A percentile compares a stretch with the other conserved stretches of the same genome.
These are phyloP conservation scores for Xylaria bambusicola DNA, from an alignment of 495 filamentous ascomycete species.

Conservation along the genomic window DNA sequence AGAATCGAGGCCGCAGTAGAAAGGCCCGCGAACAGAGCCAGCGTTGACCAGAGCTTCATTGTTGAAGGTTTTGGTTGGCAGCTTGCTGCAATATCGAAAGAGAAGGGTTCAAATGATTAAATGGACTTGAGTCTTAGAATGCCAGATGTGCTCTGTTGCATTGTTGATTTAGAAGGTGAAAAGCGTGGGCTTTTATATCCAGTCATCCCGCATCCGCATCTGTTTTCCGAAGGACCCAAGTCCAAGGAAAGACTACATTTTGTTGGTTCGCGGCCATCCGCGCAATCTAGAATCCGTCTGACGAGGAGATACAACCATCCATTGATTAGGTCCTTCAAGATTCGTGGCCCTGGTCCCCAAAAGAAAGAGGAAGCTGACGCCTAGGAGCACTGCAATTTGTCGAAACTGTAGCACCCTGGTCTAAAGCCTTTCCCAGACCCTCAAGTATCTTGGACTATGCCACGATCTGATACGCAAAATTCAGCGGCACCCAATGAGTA, in stretches of 20 bases:
- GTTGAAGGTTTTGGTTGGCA: too few relatives aligned
- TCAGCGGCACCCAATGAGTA: slow-evolving; percentile 23
- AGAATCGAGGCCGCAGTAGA: slow-evolving; percentile 27
- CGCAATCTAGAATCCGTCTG: slow-evolving; percentile 28
- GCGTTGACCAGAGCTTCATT: slow-evolving; percentile 39
- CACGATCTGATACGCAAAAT: not conserved
- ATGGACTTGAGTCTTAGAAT: slow-evolving; percentile 4
- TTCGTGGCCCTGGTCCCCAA: slow-evolving; percentile 2
- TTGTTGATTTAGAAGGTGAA: not conserved
- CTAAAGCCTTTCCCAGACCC: slow-evolving; percentile 17
- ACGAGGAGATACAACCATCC: slow-evolving; percentile 26
- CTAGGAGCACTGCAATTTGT: slow-evolving; percentile 19
- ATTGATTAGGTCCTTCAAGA: not conserved
- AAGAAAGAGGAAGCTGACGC: slow-evolving; percentile 23
- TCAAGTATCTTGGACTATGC: slow-evolving; percentile 22
- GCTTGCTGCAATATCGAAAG: too few relatives aligned
- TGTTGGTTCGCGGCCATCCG: not conserved
- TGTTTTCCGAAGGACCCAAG: slow-evolving; percentile 13
- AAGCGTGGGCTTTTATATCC: slow-evolving; percentile 9
- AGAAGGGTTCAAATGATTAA: too few relatives aligned
- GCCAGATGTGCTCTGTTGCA: not conserved
- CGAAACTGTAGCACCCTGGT: slow-evolving; percentile 22
- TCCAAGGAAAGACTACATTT: slow-evolving; percentile 6
- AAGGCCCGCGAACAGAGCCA: slow-evolving; percentile 34
- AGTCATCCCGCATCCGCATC: slow-evolving; percentile 4